Percentiles rank a stretch among this genome's conserved stretches.
These are phyloP conservation scores for Hirsutella thompsonii DNA, from an alignment of 2,329 filamentous ascomycete species.

Conservation along the genomic window DNA sequence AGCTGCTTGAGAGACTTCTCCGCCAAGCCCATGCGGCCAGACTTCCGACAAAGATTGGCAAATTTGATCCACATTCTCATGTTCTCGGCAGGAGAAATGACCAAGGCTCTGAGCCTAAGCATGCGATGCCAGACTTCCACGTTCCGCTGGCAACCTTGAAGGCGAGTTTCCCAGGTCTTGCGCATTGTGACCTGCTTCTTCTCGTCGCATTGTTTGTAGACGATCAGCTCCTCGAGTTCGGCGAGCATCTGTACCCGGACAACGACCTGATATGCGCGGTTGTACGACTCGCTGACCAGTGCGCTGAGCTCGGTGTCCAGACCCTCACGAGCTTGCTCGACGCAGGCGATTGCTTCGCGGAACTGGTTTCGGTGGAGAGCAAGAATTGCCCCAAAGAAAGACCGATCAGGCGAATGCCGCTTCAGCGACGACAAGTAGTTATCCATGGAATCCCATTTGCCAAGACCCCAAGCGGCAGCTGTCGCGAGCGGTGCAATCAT, in stretches of 20 bases:
- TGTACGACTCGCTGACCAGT: constrained; percentile 95
- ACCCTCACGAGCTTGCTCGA: constrained; percentile 83
- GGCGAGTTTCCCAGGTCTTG: constrained; percentile 85
- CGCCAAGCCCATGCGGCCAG: constrained; percentile 81
- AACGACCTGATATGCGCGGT: constrained; percentile 93
- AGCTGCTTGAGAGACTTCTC: constrained; percentile 90
- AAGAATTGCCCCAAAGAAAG: constrained; percentile 94
- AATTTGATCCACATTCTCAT: constrained; percentile 99
- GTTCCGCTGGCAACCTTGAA: constrained; percentile 91
- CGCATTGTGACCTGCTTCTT: constrained; percentile 87
- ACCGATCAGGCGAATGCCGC: constrained; percentile 79
- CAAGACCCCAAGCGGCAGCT: constrained; percentile 89
- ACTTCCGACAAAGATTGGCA: constrained; percentile 94
- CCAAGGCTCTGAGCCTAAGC: constrained; percentile 85
- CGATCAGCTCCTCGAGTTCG: constrained; percentile 93
- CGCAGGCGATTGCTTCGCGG: constrained; percentile 75
- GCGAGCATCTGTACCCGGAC: constrained; percentile 98
- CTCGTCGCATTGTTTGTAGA: constrained; percentile 88
- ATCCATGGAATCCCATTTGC: constrained; percentile 98
- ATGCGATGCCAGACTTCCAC: constrained; percentile 98
- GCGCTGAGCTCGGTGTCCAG: constrained; percentile 93
- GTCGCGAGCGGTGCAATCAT: constrained; percentile 89
- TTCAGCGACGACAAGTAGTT: constrained; percentile 94
- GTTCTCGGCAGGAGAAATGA: constrained; percentile 84
- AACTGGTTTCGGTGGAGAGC: constrained; percentile 94